Conservation (phyloP, 257 asterid species). For the Solanum clarkiae region DNA sequence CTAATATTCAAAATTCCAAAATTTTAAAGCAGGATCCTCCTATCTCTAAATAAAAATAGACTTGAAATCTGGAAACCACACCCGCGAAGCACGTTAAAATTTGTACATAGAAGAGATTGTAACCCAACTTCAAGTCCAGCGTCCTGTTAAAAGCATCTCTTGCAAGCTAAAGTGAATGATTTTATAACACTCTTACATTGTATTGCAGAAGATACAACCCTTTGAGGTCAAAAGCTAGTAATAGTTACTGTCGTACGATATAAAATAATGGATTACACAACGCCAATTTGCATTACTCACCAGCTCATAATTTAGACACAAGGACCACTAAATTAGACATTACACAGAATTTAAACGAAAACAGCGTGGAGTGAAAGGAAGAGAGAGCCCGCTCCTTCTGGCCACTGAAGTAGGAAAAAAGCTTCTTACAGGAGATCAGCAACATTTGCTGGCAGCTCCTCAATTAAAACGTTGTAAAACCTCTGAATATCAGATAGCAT, state of each 20-base stretch:
- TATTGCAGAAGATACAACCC: background rate
- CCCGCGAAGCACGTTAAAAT: background rate
- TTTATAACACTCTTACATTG: background rate
- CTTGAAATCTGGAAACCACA: too few relatives aligned
- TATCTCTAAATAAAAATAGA: background rate
- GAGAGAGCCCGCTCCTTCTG: background rate
- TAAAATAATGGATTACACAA: background rate
- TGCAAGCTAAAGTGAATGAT: background rate
- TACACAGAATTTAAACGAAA: background rate
- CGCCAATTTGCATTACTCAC: background rate
- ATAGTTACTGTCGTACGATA: background rate
- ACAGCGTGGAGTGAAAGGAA: background rate
- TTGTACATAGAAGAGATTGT: background rate
- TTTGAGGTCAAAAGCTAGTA: background rate
- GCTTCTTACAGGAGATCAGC: background rate
- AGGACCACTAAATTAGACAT: background rate
- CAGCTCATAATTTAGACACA: background rate
- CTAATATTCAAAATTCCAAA: background rate
- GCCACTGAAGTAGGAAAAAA: background rate
- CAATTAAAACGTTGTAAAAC: too few relatives aligned
- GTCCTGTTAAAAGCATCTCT: background rate
- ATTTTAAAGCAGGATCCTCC: background rate
- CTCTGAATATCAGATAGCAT: too few relatives aligned
- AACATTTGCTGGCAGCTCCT: too few relatives aligned
- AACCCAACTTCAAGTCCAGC: background rate